These are phyloP conservation scores for Hypoxylon subgilvum DNA, from an alignment of 495 filamentous ascomycete genomes.

Conservation along the genomic window DNA sequence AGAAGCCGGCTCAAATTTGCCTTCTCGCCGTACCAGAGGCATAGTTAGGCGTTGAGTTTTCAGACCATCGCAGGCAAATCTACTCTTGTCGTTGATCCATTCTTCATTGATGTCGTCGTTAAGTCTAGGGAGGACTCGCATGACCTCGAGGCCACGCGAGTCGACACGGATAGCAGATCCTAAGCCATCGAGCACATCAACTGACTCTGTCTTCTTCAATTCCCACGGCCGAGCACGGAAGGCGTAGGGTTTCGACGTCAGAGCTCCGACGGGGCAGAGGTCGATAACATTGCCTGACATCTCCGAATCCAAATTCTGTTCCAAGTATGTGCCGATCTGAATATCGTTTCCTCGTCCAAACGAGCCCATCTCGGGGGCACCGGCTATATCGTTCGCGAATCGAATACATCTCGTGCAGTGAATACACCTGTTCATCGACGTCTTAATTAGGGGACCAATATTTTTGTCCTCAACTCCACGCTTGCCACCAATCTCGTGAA, in stretches of 20 bases:
- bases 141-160: constrained; percentile 91
- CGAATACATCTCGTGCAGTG: constrained; percentile 97
- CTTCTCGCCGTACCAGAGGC: constrained; percentile 83
- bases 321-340: constrained; percentile 97
- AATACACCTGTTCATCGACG: constrained; percentile 99
- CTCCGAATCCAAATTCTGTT: constrained; percentile 88
- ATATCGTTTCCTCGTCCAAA: constrained; percentile 94
- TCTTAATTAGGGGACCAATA: constrained; percentile 97
- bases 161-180: constrained; percentile 95
- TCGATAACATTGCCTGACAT: constrained; percentile 98
- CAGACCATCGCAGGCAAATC: constrained; percentile 96
- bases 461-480: constrained; percentile 99
- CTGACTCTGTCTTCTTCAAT: constrained; percentile 87
- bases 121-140: constrained; percentile 88
- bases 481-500: constrained; percentile 94
- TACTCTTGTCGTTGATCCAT: constrained; percentile 98
- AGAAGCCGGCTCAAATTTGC: constrained; percentile 84
- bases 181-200: constrained; percentile 90
- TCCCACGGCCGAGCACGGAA: constrained; percentile 98
- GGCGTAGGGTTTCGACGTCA: constrained; percentile 96
- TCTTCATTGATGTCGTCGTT: constrained; percentile 99
- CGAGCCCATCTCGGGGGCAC: constrained; percentile 91
- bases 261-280: constrained; percentile 93
- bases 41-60: constrained; percentile 93
- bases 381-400: constrained; percentile 96